phyloP scores from a whole-genome alignment of 495 filamentous ascomycete species.

The Filosporella fistucella region DNA sequence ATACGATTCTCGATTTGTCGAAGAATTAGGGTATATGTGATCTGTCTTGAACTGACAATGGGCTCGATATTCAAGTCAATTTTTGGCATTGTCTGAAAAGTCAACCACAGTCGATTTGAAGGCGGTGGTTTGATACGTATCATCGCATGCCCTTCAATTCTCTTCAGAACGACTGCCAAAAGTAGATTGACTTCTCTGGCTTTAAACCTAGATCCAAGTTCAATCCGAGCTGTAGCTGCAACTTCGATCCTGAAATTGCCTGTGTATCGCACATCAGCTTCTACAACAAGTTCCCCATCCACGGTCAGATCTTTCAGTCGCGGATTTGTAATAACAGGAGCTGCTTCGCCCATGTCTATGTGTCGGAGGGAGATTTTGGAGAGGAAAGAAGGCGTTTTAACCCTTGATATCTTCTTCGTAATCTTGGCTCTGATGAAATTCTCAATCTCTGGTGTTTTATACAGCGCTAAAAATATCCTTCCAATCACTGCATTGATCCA shows the following conservation, averaged over 20 bases:
- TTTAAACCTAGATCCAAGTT: conserved; percentile 85
- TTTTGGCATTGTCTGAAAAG: conserved; percentile 86
- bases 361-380: conserved; percentile 72
- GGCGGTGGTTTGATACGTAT: conserved; percentile 91
- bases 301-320: conserved; percentile 84
- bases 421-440: conserved; percentile 78
- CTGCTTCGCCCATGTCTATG: conserved; percentile 82
- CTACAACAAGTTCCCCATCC: conserved; percentile 81
- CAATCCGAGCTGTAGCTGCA: conserved; percentile 83
- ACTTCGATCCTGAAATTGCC: conserved; percentile 89
- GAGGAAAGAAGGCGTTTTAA: conserved; percentile 87
- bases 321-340: conserved; percentile 87
- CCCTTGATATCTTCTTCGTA: conserved; percentile 91
- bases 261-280: conserved; percentile 81
- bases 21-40: conserved; percentile 87
- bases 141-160: conserved; percentile 77
- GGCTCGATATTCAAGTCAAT: conserved; percentile 91
- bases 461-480: conserved; percentile 79
- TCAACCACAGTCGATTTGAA: conserved; percentile 91
- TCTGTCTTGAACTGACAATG: conserved; percentile 90
- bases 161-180: conserved; percentile 80
- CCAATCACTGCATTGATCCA: conserved; percentile 94
- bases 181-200: conserved; percentile 84
- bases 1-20: conserved; percentile 92
- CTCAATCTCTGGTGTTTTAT: conserved; percentile 79